Percentiles rank a stretch among this genome's conserved stretches.
These are phyloP conservation scores for Bimuria novae-zelandiae DNA, from an alignment of 2,329 filamentous ascomycete genomes.

Conservation along the genomic window DNA sequence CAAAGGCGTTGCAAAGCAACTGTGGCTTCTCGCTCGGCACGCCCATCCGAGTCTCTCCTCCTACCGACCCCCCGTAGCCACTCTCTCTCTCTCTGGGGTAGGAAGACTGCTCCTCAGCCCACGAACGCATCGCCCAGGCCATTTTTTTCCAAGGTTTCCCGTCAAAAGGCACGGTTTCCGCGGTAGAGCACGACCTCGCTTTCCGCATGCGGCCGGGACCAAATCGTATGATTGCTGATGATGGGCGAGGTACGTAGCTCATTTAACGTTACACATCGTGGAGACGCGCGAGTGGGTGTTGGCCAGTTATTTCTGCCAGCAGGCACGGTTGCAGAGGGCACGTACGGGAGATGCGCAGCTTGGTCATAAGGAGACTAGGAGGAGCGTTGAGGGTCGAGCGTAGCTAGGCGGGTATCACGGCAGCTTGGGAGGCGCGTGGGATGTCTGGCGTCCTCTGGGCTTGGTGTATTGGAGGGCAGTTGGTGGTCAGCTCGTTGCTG, in stretches of 20 bases:
- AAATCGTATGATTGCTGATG: not conserved
- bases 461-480: not conserved
- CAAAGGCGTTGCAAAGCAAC: not conserved
- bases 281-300: not conserved
- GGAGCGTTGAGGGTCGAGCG: not conserved
- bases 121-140: too few relatives aligned
- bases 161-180: too few relatives aligned
- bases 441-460: not conserved
- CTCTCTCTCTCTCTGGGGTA: not conserved
- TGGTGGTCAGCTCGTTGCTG: not conserved
- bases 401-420: not conserved
- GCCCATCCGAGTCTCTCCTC: not conserved
- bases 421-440: not conserved
- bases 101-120: too few relatives aligned
- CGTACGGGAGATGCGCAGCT: not conserved
- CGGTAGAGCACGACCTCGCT: not conserved
- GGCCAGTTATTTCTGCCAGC: not conserved
- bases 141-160: too few relatives aligned
- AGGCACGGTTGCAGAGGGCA: not conserved
- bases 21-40: constrained; percentile 1
- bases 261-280: not conserved
- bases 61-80: not conserved
- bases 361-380: not conserved
- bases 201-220: not conserved
- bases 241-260: not conserved